Evolutionary conservation across 2,329 filamentous ascomycete species (phyloP).

Genomic region (Trichocomaceae sp.): DNA sequence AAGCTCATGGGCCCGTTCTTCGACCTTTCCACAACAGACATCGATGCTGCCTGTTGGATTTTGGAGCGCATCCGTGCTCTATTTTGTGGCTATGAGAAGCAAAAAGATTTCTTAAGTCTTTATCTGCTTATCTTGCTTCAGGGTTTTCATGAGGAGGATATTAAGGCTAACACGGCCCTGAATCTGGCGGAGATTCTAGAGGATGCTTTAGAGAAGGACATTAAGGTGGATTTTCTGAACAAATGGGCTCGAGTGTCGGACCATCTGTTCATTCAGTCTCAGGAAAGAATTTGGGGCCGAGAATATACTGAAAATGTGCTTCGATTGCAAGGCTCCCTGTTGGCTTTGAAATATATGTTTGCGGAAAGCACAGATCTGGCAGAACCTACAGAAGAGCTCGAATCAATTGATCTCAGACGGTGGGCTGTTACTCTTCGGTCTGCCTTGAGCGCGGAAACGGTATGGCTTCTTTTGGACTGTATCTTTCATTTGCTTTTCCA

Average conservation of each 20-base stretch:
- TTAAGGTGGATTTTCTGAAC: slow-evolving; percentile 20
- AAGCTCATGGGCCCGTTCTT: slow-evolving; percentile 18
- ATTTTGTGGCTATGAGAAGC: slow-evolving; percentile 20
- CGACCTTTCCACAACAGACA: slow-evolving; percentile 25
- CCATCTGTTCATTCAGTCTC: slow-evolving; percentile 21
- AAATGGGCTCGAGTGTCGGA: slow-evolving; percentile 23
- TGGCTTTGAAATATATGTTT: slow-evolving; percentile 22
- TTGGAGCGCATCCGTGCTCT: slow-evolving; percentile 25
- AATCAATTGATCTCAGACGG: slow-evolving; percentile 21
- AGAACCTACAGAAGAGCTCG: slow-evolving; percentile 13
- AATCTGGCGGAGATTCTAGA: slow-evolving; percentile 31
- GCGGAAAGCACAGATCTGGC: slow-evolving; percentile 10
- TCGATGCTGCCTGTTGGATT: slow-evolving; percentile 31
- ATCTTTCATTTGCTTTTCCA: background rate
- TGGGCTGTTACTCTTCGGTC: slow-evolving; percentile 32
- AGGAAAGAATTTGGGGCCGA: slow-evolving; percentile 27
- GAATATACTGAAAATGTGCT: slow-evolving; percentile 32
- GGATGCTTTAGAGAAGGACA: slow-evolving; percentile 18
- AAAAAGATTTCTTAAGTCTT: slow-evolving; percentile 21
- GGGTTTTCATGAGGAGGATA: slow-evolving; percentile 18
- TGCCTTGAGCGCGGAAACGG: slow-evolving; percentile 37
- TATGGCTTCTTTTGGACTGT: slow-evolving; percentile 18
- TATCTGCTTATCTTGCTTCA: slow-evolving; percentile 28
- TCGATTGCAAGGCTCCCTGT: slow-evolving; percentile 33
- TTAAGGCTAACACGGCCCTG: slow-evolving; percentile 25